phyloP scores from a whole-genome alignment of 345 rosid genomes.

The Salix koriyanagi region DNA sequence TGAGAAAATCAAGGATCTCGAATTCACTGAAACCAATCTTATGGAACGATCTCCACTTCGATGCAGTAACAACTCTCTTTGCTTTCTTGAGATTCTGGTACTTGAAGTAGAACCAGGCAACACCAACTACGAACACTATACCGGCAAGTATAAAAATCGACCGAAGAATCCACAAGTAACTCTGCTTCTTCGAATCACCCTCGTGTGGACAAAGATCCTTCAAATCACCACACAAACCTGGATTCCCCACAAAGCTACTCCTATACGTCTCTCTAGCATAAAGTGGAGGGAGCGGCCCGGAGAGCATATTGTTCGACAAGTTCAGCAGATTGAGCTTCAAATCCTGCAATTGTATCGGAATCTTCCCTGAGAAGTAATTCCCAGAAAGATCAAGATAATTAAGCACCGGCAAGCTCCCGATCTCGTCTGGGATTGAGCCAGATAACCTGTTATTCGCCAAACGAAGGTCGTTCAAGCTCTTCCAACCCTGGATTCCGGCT shows the following conservation, averaged over 20 bases:
- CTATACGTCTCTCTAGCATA: slow-evolving; percentile 48
- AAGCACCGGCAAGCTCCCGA: slow-evolving; percentile 65
- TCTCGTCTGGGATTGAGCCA: slow-evolving; percentile 58
- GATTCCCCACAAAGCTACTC: slow-evolving; percentile 67
- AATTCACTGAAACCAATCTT: slow-evolving; percentile 70
- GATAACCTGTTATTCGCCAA: slow-evolving; percentile 61
- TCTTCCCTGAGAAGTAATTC: slow-evolving; percentile 59
- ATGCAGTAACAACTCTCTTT: slow-evolving; percentile 31
- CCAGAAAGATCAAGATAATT: slow-evolving; percentile 86
- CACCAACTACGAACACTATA: slow-evolving; percentile 48
- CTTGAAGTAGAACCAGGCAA: slow-evolving; percentile 57
- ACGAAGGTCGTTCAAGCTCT: slow-evolving; percentile 69
- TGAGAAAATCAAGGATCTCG: slow-evolving; percentile 53
- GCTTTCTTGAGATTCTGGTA: slow-evolving; percentile 41
- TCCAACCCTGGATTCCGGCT: slow-evolving; percentile 40
- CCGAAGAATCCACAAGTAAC: slow-evolving; percentile 57
- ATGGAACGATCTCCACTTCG: slow-evolving; percentile 89
- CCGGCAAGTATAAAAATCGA: slow-evolving; percentile 53
- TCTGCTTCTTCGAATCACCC: slow-evolving; percentile 28
- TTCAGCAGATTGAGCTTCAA: slow-evolving; percentile 75
- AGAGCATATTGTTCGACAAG: slow-evolving; percentile 61
- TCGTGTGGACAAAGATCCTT: slow-evolving; percentile 50
- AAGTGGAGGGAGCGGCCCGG: slow-evolving; percentile 66
- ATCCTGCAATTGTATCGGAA: slow-evolving; percentile 66
- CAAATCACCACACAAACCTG: slow-evolving; percentile 61